Base-by-base conservation (phyloP, 441 rosid genomes). In the Eutrema salsugineum region DNA sequence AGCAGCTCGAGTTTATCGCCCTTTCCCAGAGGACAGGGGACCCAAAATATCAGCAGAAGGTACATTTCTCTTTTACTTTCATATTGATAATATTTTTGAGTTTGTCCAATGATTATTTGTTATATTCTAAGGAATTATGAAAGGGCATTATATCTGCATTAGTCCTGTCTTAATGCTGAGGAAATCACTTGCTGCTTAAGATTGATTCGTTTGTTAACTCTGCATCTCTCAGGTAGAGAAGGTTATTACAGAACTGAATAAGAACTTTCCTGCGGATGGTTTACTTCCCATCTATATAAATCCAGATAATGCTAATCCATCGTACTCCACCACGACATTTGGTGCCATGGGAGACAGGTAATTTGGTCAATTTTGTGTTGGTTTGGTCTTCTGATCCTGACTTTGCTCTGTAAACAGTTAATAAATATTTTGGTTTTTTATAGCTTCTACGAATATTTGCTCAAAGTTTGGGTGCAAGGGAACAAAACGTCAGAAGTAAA, bases 271-370 rank as follows among this genome's bases (percentile, higher is more conserved):
- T 66, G 89, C 72, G 32, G 93, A 94, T 78, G 98, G 97, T 66
- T 83, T 94, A 78, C 94, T 94, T 53, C 98, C 98, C 46, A 94
- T 94, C 55, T 94, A 88, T 79, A 83, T 94, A 44, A 86, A 71
- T 80, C 94, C 97, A 56, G 76, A 85, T 9, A 83, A 76, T 44
- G 96, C 88, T 54, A 66, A 77, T 22, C 66, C 88, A 64, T 79
- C 98, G n/a, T 77, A 78, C 76, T 78, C 98, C 2, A 80, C 91
- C 32, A 80, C 90, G 44, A 93, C 98, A 43, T 93, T 93, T 77
- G 98, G 98, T 79, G 98, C 98, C 55, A 93, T 91, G 98, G 98
- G 98, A 63, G 98, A 93, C 77, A 89, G 98, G 98, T 91, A 78
- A 8, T 1, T 70, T 66, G 7, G 8, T 66, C 43, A 46, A 17